Evolutionary conservation across 441 rosid genomes (phyloP).

Genomic region (Euphorbia celastroides): DNA sequence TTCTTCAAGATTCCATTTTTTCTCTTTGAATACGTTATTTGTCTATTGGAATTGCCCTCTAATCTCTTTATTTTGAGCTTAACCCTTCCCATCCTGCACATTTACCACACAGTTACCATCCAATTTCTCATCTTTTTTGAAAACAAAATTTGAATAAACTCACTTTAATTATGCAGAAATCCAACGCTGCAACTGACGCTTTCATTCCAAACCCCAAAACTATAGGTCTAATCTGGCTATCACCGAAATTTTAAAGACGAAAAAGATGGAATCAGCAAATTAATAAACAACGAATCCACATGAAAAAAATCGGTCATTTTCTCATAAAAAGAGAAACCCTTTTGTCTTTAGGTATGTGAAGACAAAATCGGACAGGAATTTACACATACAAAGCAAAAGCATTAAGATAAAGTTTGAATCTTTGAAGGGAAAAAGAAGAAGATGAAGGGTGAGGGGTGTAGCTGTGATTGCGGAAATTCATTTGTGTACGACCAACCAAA

Average conservation of each 20-base stretch:
- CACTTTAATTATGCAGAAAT: constrained; percentile 27
- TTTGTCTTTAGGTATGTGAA: background rate
- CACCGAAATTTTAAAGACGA: constrained; percentile 7
- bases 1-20: constrained; percentile 68
- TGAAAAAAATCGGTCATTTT: background rate
- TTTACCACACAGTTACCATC: background rate
- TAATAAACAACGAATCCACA: constrained; percentile 1
- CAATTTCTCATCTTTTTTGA: background rate
- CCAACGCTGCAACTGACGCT: constrained; percentile 25
- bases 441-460: constrained; percentile 23
- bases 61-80: constrained; percentile 69
- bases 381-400: background rate
- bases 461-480: constrained; percentile 37
- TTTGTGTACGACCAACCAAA: constrained; percentile 42
- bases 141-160: constrained; percentile 14
- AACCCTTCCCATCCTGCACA: constrained; percentile 85
- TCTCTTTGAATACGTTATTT: constrained; percentile 62
- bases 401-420: constrained; percentile 12
- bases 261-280: background rate
- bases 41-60: constrained; percentile 55
- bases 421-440: background rate
- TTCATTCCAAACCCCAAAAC: constrained; percentile 26
- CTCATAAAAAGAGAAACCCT: background rate
- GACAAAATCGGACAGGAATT: background rate
- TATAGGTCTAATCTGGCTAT: constrained; percentile 4